These are phyloP conservation scores for Tritrichomonas musculus DNA, from an alignment of 208 protist genomes.

Conservation along the genomic window DNA sequence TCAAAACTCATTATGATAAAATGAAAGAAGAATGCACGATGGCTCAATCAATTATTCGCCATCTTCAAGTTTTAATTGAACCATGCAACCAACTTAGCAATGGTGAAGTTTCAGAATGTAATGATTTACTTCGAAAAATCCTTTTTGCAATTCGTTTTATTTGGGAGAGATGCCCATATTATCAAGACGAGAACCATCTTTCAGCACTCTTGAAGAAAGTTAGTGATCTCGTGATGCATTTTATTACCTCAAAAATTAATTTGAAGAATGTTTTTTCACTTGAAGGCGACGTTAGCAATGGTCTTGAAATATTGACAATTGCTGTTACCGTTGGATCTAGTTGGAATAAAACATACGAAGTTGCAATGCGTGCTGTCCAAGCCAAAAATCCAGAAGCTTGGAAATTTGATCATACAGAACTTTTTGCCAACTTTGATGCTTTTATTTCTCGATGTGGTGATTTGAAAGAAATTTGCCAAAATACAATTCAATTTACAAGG, in stretches of 20 bases:
- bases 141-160: slow-evolving; percentile 27
- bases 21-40: not conserved
- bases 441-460: slow-evolving; percentile 29
- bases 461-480: slow-evolving; percentile 31
- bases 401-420: slow-evolving; percentile 29
- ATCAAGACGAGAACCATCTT: slow-evolving; percentile 25
- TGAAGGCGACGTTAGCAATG: not conserved
- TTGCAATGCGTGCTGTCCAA: not conserved
- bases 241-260: slow-evolving; percentile 30
- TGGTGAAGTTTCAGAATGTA: slow-evolving; percentile 26
- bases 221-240: slow-evolving; percentile 32
- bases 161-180: slow-evolving; percentile 21
- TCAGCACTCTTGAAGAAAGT: not conserved
- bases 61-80: not conserved
- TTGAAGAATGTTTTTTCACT: not conserved
- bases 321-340: slow-evolving; percentile 11
- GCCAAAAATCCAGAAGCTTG: slow-evolving; percentile 23
- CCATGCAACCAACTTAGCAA: slow-evolving; percentile 27
- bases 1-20: slow-evolving; percentile 19
- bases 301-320: slow-evolving; percentile 19
- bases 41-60: not conserved
- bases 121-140: not conserved
- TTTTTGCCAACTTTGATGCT: slow-evolving; percentile 29
- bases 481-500: slow-evolving; percentile 16
- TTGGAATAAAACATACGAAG: slow-evolving; percentile 20